phyloP scores from a whole-genome alignment of 179 eudicot species.

The Heliamphora pulchella region DNA sequence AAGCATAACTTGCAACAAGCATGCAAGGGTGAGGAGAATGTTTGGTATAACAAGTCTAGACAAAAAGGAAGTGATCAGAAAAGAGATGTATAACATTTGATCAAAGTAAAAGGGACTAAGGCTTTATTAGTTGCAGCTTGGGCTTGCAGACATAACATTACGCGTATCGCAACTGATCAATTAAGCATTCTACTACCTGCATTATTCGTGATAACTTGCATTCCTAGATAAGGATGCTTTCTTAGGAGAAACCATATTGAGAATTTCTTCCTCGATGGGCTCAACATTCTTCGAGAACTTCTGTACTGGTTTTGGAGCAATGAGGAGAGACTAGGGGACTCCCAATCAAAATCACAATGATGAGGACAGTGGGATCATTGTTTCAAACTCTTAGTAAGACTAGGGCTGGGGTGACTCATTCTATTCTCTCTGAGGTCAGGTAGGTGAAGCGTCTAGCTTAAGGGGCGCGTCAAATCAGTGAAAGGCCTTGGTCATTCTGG shows the following conservation, averaged over 20 bases:
- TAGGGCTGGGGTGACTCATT: too few relatives aligned
- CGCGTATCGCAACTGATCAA: background rate
- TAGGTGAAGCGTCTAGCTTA: too few relatives aligned
- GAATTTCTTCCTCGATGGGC: background rate
- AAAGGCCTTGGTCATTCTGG: background rate
- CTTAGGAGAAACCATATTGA: background rate
- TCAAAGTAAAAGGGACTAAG: background rate
- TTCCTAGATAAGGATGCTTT: slow-evolving; percentile 7
- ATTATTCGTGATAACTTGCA: slow-evolving; percentile 10
- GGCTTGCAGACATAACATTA: background rate
- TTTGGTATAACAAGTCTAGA: too few relatives aligned
- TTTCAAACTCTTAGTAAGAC: background rate
- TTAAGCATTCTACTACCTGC: slow-evolving; percentile 7
- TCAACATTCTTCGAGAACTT: background rate
- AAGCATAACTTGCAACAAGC: too few relatives aligned
- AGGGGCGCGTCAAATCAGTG: too few relatives aligned
- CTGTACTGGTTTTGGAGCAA: background rate
- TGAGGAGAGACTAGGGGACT: background rate
- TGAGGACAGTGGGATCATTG: slow-evolving; percentile 1
- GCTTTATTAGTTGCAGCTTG: background rate
- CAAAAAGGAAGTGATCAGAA: too few relatives aligned
- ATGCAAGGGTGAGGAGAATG: too few relatives aligned
- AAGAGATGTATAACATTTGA: background rate
- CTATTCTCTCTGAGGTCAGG: too few relatives aligned
- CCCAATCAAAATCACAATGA: slow-evolving; percentile 1